Evolutionary conservation across 805 yeast species (phyloP).

Genomic region (Candida krabiensis): DNA sequence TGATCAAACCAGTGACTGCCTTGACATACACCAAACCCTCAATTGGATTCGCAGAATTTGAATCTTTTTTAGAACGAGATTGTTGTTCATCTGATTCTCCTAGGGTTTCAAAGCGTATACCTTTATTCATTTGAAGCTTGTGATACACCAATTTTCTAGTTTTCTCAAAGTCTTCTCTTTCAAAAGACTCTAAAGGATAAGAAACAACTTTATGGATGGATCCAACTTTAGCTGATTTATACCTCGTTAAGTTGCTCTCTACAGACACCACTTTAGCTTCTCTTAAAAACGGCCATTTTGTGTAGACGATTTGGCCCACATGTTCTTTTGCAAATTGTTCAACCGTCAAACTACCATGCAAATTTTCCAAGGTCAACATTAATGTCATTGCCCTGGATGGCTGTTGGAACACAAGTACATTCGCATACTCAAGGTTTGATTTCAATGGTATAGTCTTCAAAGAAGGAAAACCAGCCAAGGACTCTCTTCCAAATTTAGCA

Average conservation of each 20-base stretch:
- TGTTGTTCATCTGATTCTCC: constrained; percentile 10
- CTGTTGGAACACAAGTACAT: constrained; percentile 76
- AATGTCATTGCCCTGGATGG: constrained; percentile 84
- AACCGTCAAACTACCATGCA: constrained; percentile 52
- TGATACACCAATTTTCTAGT: constrained; percentile 40
- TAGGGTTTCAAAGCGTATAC: constrained; percentile 33
- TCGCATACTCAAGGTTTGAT: constrained; percentile 54
- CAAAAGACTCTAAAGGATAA: constrained; percentile 47
- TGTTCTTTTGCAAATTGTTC: constrained; percentile 67
- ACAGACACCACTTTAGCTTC: constrained; percentile 74
- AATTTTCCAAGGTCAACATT: constrained; percentile 59
- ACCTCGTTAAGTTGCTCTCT: constrained; percentile 52
- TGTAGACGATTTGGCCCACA: constrained; percentile 62
- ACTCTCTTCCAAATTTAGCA: constrained; percentile 66
- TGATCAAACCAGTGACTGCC: constrained; percentile 73
- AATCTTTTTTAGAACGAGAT: constrained; percentile 4
- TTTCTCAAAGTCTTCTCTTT: constrained; percentile 44
- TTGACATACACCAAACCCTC: constrained; percentile 67
- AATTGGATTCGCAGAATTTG: constrained; percentile 29
- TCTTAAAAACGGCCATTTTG: constrained; percentile 87
- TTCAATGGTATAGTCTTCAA: constrained; percentile 67
- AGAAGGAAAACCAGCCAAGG: constrained; percentile 90
- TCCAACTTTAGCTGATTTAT: constrained; percentile 39
- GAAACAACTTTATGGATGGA: constrained; percentile 30
- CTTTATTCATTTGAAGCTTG: constrained; percentile 53